Evolutionary conservation across 257 asterid species (phyloP).

Genomic region (Fraxinus americana): DNA sequence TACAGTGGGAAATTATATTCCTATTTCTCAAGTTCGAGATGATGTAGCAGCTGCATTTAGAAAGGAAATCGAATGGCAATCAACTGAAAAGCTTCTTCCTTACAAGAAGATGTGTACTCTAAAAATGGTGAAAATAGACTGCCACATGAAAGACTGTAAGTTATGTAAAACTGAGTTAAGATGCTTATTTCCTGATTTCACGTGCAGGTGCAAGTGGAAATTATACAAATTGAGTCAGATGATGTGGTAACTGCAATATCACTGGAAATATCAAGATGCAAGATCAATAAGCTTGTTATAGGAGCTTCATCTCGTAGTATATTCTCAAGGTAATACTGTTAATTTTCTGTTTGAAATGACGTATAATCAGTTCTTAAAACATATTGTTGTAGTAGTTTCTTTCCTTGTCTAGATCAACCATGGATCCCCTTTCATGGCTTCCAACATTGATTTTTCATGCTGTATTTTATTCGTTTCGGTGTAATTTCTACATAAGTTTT

Average conservation of each 20-base stretch:
- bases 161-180: not conserved
- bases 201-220: conserved; percentile 71
- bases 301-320: conserved; percentile 71
- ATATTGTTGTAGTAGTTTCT: not conserved
- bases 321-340: conserved; percentile 62
- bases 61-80: conserved; percentile 74
- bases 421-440: not conserved
- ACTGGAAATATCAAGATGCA: conserved; percentile 38
- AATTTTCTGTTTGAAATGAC: conserved; percentile 1
- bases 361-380: not conserved
- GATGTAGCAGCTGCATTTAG: conserved; percentile 73
- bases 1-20: conserved; percentile 79
- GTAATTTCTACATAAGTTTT: not conserved
- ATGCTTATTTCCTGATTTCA: conserved; percentile 16
- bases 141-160: not conserved
- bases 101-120: conserved; percentile 59
- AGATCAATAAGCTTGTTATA: conserved; percentile 65
- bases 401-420: not conserved
- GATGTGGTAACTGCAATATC: conserved; percentile 62
- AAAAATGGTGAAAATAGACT: conserved; percentile 48
- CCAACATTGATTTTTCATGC: not conserved
- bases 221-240: conserved; percentile 74
- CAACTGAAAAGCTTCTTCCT: conserved; percentile 65
- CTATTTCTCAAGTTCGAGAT: conserved; percentile 72
- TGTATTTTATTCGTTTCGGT: not conserved